Conservation (phyloP, 2,329 filamentous ascomycete species). For the Davidsoniella neocaledoniae region DNA sequence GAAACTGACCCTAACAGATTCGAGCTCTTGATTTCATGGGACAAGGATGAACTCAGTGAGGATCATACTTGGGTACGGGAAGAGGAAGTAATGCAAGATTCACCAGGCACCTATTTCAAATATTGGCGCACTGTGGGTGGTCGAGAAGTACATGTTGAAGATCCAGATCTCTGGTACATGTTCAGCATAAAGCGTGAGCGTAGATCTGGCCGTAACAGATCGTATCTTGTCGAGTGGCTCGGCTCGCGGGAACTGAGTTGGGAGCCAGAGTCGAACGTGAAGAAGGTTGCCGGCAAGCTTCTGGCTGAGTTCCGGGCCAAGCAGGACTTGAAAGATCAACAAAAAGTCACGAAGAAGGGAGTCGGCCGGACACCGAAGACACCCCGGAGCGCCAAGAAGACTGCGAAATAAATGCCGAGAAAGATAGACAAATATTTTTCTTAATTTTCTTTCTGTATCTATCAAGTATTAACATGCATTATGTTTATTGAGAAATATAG, state of each 20-base stretch:
- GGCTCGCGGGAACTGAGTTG: conserved; percentile 10
- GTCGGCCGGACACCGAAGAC: too few relatives aligned
- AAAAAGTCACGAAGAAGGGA: not conserved
- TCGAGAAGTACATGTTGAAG: conserved; percentile 7
- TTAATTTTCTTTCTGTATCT: too few relatives aligned
- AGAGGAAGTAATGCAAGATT: conserved; percentile 9
- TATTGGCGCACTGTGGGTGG: conserved; percentile 10
- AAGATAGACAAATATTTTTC: too few relatives aligned
- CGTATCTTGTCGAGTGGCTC: conserved; percentile 9
- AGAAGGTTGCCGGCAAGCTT: conserved; percentile 1
- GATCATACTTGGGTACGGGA: conserved; percentile 3
- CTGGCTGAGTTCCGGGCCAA: conserved; percentile 5
- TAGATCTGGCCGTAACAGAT: not conserved
- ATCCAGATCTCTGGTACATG: conserved; percentile 12
- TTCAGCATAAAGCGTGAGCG: conserved; percentile 8
- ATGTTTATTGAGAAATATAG: too few relatives aligned
- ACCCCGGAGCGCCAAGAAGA: too few relatives aligned
- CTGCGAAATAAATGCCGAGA: too few relatives aligned
- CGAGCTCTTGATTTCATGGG: conserved; percentile 8
- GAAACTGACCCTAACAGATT: conserved; percentile 5
- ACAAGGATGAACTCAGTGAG: not conserved
- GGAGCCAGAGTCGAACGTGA: conserved; percentile 7
- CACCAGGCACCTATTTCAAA: conserved; percentile 5
- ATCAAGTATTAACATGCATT: too few relatives aligned
- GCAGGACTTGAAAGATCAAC: not conserved